Evolutionary conservation across 169 alveolate species (phyloP).

Genomic region (Plasmodium inui): DNA sequence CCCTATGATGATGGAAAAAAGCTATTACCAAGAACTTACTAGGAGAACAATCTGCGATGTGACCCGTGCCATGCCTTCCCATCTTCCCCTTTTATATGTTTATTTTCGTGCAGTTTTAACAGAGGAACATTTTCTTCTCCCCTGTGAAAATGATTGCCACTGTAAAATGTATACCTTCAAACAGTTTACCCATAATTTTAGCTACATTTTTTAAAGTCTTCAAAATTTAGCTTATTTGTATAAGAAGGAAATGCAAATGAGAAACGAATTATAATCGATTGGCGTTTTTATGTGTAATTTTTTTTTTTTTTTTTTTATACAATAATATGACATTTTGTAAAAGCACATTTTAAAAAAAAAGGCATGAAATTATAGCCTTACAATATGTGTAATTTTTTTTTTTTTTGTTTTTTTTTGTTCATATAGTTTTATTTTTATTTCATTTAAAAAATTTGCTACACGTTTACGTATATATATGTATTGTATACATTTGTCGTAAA

Average conservation of each 20-base stretch:
- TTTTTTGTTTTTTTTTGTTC: background rate
- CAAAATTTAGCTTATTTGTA: background rate
- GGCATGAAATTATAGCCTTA: background rate
- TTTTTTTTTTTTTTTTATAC: background rate
- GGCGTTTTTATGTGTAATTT: background rate
- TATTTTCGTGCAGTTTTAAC: background rate
- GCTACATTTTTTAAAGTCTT: background rate
- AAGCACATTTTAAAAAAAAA: background rate
- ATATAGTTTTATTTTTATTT: background rate
- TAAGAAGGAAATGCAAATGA: background rate
- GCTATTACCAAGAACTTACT: slow-evolving; percentile 66
- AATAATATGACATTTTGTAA: background rate
- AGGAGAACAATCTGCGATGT: slow-evolving; percentile 5
- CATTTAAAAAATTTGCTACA: background rate
- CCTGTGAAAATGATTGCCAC: background rate
- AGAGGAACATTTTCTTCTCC: slow-evolving; percentile 3
- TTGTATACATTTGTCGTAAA: background rate
- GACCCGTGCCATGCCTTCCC: background rate
- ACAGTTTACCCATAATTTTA: background rate
- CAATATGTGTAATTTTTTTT: slow-evolving; percentile 5
- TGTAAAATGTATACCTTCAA: background rate
- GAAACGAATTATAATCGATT: background rate
- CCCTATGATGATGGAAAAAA: slow-evolving; percentile 72
- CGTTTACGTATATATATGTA: background rate
- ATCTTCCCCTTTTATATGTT: background rate